A percentile compares a stretch with the other conserved stretches of the same genome.
Evolutionary conservation across 73 alveolate species (phyloP).

Genomic region (Paramecium sonneborni): DNA sequence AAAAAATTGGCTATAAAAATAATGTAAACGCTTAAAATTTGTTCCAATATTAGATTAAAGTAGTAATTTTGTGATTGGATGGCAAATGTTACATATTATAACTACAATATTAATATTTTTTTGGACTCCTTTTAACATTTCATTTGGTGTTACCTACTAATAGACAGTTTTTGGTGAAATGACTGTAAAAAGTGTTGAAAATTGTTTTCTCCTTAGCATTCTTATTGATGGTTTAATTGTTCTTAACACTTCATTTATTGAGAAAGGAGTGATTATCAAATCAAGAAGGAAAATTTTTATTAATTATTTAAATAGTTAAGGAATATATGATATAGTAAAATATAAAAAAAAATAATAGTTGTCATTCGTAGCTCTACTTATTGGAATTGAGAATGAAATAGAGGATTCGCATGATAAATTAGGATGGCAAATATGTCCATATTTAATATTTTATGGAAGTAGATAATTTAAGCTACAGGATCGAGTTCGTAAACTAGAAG

Average conservation of each 20-base stretch:
- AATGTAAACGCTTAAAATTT: neutral
- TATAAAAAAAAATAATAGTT: constrained; percentile 62
- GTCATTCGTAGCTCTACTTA: neutral
- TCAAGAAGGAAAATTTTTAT: constrained; percentile 70
- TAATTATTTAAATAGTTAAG: constrained; percentile 73
- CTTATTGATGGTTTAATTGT: constrained; percentile 68
- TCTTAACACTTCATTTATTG: constrained; percentile 75
- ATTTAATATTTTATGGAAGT: constrained; percentile 69
- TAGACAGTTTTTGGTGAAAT: neutral
- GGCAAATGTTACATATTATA: neutral
- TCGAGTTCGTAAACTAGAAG: constrained; percentile 73
- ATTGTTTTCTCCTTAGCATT: neutral
- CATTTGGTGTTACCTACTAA: neutral
- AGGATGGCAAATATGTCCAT: constrained; percentile 51
- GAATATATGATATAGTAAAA: constrained; percentile 61
- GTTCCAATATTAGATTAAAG: constrained; percentile 19
- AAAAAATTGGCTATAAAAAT: neutral
- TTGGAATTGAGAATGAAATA: constrained; percentile 37
- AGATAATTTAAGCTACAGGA: constrained; percentile 74
- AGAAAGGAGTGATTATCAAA: constrained; percentile 73
- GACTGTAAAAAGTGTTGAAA: neutral
- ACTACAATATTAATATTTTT: neutral
- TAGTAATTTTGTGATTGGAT: neutral
- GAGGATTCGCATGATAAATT: constrained; percentile 66
- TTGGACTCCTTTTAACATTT: constrained; percentile 3